Conservation (phyloP, 2,329 filamentous ascomycete genomes). For the Orbilia javanica region DNA sequence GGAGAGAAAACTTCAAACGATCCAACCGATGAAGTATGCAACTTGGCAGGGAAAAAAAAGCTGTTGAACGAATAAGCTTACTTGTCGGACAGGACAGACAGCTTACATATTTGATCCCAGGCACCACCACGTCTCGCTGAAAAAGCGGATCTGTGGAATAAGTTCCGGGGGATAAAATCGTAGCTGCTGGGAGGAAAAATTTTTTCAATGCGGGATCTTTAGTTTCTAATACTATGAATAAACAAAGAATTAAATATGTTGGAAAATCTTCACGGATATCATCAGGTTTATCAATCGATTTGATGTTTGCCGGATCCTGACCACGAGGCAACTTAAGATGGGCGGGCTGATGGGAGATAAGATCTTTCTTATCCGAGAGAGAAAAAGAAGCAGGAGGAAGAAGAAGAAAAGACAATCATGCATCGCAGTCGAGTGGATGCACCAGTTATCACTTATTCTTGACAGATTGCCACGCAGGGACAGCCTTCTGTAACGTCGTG, state of each 20-base stretch:
- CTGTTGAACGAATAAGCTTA: slow-evolving; percentile 42
- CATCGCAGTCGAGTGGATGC: too few relatives aligned
- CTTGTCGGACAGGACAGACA: background rate
- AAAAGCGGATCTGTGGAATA: slow-evolving; percentile 50
- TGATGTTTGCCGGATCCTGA: slow-evolving; percentile 18
- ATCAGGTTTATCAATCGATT: background rate
- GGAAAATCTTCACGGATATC: slow-evolving; percentile 4
- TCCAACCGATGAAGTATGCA: background rate
- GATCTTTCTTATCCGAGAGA: slow-evolving; percentile 30
- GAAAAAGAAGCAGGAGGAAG: too few relatives aligned
- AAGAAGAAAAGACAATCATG: slow-evolving; percentile 1
- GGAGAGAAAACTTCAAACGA: background rate
- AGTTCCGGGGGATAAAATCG: slow-evolving; percentile 36
- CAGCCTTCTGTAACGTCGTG: too few relatives aligned
- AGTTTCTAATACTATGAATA: too few relatives aligned
- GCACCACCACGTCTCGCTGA: slow-evolving; percentile 11
- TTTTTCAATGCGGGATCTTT: slow-evolving; percentile 5
- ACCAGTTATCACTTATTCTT: too few relatives aligned
- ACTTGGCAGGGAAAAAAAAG: slow-evolving; percentile 9
- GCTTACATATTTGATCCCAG: background rate
- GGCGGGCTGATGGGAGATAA: slow-evolving; percentile 11
- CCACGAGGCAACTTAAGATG: too few relatives aligned
- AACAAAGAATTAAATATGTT: too few relatives aligned
- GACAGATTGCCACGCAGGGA: too few relatives aligned
- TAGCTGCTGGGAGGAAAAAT: slow-evolving; percentile 5